phyloP scores from a whole-genome alignment of 2,329 filamentous ascomycete species.

The Pestalotiopsis sp. region DNA sequence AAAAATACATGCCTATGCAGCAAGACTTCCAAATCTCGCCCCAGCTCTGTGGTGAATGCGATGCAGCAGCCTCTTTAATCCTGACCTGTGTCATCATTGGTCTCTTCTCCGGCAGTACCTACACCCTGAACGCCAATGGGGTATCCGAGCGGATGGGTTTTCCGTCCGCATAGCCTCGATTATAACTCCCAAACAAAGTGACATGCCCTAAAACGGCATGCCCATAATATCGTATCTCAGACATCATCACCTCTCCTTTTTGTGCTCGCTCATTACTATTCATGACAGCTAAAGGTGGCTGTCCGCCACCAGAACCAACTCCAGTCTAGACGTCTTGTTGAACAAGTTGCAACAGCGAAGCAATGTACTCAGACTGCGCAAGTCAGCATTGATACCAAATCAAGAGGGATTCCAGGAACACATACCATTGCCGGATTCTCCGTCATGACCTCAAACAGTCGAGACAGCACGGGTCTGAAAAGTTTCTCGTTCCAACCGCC shows the following conservation, averaged over 20 bases:
- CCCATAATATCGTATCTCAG: background rate
- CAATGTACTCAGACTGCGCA: conserved; percentile 12
- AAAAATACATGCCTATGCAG: background rate
- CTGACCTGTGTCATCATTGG: background rate
- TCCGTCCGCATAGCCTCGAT: conserved; percentile 7
- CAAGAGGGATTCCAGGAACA: background rate
- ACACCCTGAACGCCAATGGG: conserved; percentile 7
- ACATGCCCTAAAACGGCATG: background rate
- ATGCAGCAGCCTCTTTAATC: background rate
- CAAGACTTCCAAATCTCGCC: background rate
- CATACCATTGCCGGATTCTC: conserved; percentile 67
- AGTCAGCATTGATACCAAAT: background rate
- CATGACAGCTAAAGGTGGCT: background rate
- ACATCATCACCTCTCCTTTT: background rate
- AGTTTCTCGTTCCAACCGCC: conserved; percentile 69
- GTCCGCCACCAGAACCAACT: background rate
- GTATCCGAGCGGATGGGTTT: conserved; percentile 6
- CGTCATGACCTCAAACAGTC: conserved; percentile 70
- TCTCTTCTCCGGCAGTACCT: background rate
- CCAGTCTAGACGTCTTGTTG: conserved; percentile 5
- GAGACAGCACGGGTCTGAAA: conserved; percentile 67
- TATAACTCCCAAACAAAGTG: conserved; percentile 1
- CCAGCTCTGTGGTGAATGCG: background rate
- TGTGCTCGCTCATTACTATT: background rate
- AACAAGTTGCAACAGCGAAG: conserved; percentile 15